Conservation (phyloP, 225 moss, liverwort and hornwort species). For the Climacium dendroides region DNA sequence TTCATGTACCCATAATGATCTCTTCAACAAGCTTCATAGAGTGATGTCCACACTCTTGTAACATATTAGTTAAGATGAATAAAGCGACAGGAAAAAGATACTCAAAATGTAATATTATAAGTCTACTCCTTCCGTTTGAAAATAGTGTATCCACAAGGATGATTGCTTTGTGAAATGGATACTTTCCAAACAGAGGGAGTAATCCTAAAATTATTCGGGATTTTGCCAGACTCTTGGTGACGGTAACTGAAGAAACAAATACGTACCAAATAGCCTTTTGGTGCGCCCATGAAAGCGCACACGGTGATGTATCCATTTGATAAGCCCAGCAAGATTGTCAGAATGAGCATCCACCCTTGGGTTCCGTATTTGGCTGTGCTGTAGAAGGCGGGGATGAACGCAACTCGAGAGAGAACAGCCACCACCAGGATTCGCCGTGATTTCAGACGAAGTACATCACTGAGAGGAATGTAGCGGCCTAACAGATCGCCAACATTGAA, state of each 20-base stretch:
- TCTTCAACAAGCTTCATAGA: neutral
- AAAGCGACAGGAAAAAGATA: too few relatives aligned
- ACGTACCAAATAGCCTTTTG: slow-evolving; percentile 66
- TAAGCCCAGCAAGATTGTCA: slow-evolving; percentile 51
- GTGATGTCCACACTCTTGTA: neutral
- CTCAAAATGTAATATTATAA: neutral
- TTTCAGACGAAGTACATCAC: slow-evolving; percentile 25
- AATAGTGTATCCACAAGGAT: too few relatives aligned
- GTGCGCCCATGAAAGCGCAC: slow-evolving; percentile 52
- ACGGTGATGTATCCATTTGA: slow-evolving; percentile 70
- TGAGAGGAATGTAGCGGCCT: slow-evolving; percentile 55
- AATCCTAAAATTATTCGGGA: neutral
- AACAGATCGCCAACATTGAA: slow-evolving; percentile 73
- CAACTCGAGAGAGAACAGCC: slow-evolving; percentile 20
- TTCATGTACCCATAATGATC: neutral
- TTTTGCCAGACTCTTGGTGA: neutral
- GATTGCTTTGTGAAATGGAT: too few relatives aligned
- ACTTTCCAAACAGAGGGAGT: too few relatives aligned
- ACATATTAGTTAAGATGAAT: neutral
- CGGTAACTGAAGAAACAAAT: neutral
- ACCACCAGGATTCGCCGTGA: slow-evolving; percentile 36
- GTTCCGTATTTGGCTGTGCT: slow-evolving; percentile 68
- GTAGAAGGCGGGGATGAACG: slow-evolving; percentile 73
- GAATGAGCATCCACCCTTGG: slow-evolving; percentile 77
- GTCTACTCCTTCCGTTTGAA: too few relatives aligned